These are phyloP conservation scores for Trematosphaeria pertusa DNA, from an alignment of 2,329 filamentous ascomycete species.

Conservation along the genomic window DNA sequence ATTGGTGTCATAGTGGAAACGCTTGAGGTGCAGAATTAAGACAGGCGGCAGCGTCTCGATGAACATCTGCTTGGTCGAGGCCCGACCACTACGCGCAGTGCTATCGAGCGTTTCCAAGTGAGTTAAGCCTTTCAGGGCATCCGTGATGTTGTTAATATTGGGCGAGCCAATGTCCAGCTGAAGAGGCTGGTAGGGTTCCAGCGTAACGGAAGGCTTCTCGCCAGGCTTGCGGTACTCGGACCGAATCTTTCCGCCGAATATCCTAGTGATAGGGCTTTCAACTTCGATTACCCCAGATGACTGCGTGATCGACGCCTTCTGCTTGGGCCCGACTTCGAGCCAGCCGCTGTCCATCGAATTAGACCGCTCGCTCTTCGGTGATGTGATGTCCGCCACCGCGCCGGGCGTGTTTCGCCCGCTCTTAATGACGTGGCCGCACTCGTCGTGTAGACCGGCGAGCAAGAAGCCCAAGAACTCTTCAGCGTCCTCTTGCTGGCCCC, in stretches of 20 bases:
- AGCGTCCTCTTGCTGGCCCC: slow-evolving; percentile 96
- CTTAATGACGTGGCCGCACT: slow-evolving; percentile 81
- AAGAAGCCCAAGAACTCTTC: slow-evolving; percentile 96
- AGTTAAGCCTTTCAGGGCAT: slow-evolving; percentile 86
- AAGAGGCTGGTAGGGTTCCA: slow-evolving; percentile 91
- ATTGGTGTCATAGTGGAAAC: slow-evolving; percentile 92
- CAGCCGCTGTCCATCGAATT: slow-evolving; percentile 71
- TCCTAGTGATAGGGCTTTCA: slow-evolving; percentile 87
- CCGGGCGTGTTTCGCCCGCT: slow-evolving; percentile 47
- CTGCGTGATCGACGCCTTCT: slow-evolving; percentile 84
- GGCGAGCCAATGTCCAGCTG: slow-evolving; percentile 92
- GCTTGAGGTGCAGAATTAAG: slow-evolving; percentile 92
- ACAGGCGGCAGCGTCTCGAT: slow-evolving; percentile 92
- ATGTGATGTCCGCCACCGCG: slow-evolving; percentile 39
- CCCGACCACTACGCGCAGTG: slow-evolving; percentile 76
- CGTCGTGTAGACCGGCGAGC: slow-evolving; percentile 89
- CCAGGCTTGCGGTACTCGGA: slow-evolving; percentile 89
- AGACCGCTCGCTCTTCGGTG: slow-evolving; percentile 54
- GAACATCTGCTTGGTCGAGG: slow-evolving; percentile 91
- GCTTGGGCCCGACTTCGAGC: slow-evolving; percentile 93
- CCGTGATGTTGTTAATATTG: slow-evolving; percentile 87
- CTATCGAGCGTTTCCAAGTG: slow-evolving; percentile 84
- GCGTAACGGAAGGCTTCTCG: slow-evolving; percentile 86
- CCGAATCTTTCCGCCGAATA: slow-evolving; percentile 89
- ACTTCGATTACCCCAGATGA: slow-evolving; percentile 77